Evolutionary conservation across 352 stramenopile genomes (phyloP), one percentile per base, ranked within the genome.

Genomic region (Thraustochytrium striatum): DNA sequence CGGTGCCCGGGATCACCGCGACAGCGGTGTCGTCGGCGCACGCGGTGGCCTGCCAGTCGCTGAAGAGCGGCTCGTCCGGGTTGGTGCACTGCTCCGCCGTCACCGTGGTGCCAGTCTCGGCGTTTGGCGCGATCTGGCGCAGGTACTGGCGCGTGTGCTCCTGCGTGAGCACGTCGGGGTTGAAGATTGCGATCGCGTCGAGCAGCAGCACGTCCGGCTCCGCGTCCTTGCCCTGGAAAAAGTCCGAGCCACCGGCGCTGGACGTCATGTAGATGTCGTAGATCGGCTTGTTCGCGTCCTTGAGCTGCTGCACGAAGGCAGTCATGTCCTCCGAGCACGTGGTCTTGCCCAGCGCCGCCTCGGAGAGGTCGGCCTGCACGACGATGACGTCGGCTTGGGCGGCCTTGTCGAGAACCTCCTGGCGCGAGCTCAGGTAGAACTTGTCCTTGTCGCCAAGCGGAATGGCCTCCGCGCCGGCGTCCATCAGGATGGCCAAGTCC

Each of bases 331-430:
- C 58, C 5, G 8, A 2, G 47, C 52, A 57, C 8, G 13, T 28
- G 72, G 2, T 52, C 21, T 82, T 50, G 25, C 81, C 52, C n/a
- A 33, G 2, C 19, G 58, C 50, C n/a, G n/a, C n/a, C n/a, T n/a
- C n/a, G n/a, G n/a, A n/a, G 47, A 69, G 84, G 61, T 72, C 61
- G 32, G 13, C 28, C 13, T 30, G 53, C 36, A 82, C 82, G 52
- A 85, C 33, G 55, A 82, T 83, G 19, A 84, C 58, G 28, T 82
- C 80, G 28, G 70, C 82, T 13, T 82, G 62, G 11, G 3, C 41
- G 72, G 61, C 72, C 43, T 53, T 72, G 8, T 41, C 53, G 3
- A 83, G 39, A 33, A 85, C 57, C 30, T 82, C n/a, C n/a, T n/a
- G n/a, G n/a, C n/a, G n/a, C n/a, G n/a, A n/a, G 0, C 59, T 38